These are phyloP conservation scores for Dryadomyces sulphureus DNA, from an alignment of 2,329 filamentous ascomycete species.

Conservation along the genomic window DNA sequence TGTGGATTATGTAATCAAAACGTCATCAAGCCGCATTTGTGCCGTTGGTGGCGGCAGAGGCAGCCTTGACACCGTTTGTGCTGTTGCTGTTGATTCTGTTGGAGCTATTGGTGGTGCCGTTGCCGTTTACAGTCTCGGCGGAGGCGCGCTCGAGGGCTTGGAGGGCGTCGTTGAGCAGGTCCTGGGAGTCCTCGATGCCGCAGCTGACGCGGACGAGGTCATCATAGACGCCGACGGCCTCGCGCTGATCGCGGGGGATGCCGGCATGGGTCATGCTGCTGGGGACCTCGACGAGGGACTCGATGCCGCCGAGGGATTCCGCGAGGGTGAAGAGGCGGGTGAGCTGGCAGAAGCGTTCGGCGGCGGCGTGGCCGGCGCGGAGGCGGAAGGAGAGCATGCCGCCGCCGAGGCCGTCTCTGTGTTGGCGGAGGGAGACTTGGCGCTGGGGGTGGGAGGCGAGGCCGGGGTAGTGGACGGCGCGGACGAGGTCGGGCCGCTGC, in stretches of 20 bases:
- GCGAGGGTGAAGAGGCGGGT: slow-evolving; percentile 88
- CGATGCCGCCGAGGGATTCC: slow-evolving; percentile 77
- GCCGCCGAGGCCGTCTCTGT: slow-evolving; percentile 85
- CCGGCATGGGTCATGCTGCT: slow-evolving; percentile 95
- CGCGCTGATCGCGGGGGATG: slow-evolving; percentile 78
- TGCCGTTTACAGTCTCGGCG: slow-evolving; percentile 10
- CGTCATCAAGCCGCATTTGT: too few species aligned
- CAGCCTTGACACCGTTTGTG: too few species aligned
- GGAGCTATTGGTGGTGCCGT: slow-evolving; percentile 9
- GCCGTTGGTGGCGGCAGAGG: too few species aligned
- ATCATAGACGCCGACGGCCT: slow-evolving; percentile 87
- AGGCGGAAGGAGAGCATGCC: slow-evolving; percentile 98
- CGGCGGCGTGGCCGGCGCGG: slow-evolving; percentile 68
- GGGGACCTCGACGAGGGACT: slow-evolving; percentile 82
- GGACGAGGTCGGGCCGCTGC: slow-evolving; percentile 62
- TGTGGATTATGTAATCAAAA: too few species aligned
- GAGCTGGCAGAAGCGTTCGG: slow-evolving; percentile 80
- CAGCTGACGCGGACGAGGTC: slow-evolving; percentile 89
- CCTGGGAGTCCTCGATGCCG: slow-evolving; percentile 79
- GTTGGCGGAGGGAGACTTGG: slow-evolving; percentile 73
- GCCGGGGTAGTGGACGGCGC: slow-evolving; percentile 85
- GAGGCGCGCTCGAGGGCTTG: slow-evolving; percentile 68
- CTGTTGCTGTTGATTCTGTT: too few species aligned
- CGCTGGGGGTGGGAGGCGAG: slow-evolving; percentile 77
- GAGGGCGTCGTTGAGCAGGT: slow-evolving; percentile 68